Base-by-base conservation (phyloP, 352 stramenopile species). In the Phytophthora constricta region DNA sequence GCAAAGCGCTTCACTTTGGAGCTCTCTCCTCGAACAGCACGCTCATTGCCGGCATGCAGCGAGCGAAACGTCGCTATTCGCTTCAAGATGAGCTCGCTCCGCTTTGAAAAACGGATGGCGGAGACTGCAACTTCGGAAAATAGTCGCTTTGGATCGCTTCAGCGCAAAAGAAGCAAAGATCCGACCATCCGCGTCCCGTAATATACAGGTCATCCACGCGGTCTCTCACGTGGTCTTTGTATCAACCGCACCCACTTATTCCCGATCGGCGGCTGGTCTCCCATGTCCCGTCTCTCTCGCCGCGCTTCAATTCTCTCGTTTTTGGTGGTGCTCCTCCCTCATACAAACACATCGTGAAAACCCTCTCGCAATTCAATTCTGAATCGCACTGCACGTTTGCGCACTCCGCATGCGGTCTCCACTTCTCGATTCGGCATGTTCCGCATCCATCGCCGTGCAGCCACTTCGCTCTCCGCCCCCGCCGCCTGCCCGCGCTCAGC, bases 361-460 rank as follows among this genome's bases (percentile, higher is more conserved):
- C 10, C 2, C 14, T 4, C 20, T 28, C 28, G 25, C 61, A 62
- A 68, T 70, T 72, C 57, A 62, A 48, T 42, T 28, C 17, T 55
- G 47, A 64, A 45, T 56, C 61, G 51, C 67, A 61, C 62, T 68
- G 33, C 49, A 34, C 45, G 62, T 49, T 67, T 28, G 49, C n/a
- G 49, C 14, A 28, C 41, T 48, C 62, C 51, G 28, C 48, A 20
- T 16, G 45, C n/a, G 39, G n/a, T 19, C 13, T 34, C 65, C 54
- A 77, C 52, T 79, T 67, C 48, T 26, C 22, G 39, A 58, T 63
- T 61, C 28, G 52, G 45, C 47, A 85, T 84, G 76, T 82, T 84
- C 69, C 76, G 79, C 67, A 70, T 81, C 52, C 79, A 84, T 53
- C 73, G 73, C 54, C 74, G 72, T 49, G 47, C 58, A 46, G 47